Base-by-base conservation (phyloP, 2,329 filamentous ascomycete species). In the Penicillium sp. region DNA sequence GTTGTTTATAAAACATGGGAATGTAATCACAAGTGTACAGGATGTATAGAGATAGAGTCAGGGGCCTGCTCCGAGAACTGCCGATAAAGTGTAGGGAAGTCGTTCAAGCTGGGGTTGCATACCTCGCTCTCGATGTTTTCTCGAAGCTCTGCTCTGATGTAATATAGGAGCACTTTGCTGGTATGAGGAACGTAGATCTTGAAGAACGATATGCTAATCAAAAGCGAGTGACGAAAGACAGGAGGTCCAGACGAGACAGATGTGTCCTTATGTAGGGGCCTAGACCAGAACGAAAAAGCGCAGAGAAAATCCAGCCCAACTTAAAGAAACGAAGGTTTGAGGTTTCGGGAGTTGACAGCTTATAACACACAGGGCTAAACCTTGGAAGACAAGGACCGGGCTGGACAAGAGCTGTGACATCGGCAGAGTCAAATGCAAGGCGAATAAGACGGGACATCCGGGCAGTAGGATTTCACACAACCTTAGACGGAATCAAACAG, bases 331-430 rank as follows among this genome's bases (percentile, higher is more conserved):
- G 47, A 46, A 51, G 53, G 48, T 31, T 41, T 63, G 60, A 23
- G n/a, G 46, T 61, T 23, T 53, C 52, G 56, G 50, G 48, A 47
- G 44, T 13, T 41, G 45, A 56, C 56, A 62, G 45, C 48, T 38
- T 53, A 50, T 45, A 58, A 50, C 35, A 49, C 35, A 30, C 38
- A 50, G 46, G 23, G 17, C 26, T 41, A 15, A 31, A 4, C 26
- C 26, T 26, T 26, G 26, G 26, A 26, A 46, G 45, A n/a, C 29
- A 49, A 38, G 26, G 21, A 26, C 46, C 21, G 26, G 46, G 6
- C 23, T 7, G 26, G 13, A 15, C 13, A 44, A 41, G n/a, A 51
- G 29, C 11, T 41, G 35, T 41, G 2, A 41, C 21, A 51, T 51
- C 48, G 7, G 29, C 49, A 54, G 35, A 41, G 51, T 52, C 13